These are phyloP conservation scores for Brassica hybrid DNA, from an alignment of 441 rosid genomes.

Conservation along the genomic window DNA sequence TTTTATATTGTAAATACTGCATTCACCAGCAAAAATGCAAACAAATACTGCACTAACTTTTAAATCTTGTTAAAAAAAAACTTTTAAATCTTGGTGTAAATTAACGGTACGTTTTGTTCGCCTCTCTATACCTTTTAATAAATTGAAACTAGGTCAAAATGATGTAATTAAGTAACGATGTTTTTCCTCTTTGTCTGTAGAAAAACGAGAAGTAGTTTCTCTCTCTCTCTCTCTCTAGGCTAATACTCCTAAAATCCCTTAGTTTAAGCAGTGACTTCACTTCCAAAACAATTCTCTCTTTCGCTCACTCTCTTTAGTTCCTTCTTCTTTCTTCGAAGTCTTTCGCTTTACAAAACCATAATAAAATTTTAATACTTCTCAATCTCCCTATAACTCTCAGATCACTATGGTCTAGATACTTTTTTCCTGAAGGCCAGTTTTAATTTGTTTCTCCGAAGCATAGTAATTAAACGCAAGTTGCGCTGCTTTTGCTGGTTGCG, in stretches of 20 bases:
- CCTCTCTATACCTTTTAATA: not conserved
- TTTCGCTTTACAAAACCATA: not conserved
- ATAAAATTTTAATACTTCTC: not conserved
- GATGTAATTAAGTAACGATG: not conserved
- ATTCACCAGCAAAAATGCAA: not conserved
- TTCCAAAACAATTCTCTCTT: not conserved
- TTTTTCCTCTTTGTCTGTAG: not conserved
- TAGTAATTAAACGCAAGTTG: slow-evolving; percentile 29
- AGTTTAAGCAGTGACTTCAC: not conserved
- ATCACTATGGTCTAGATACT: not conserved
- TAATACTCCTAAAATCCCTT: not conserved
- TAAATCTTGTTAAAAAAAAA: too few species aligned
- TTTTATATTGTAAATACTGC: not conserved
- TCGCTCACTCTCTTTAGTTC: not conserved
- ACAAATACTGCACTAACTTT: not conserved
- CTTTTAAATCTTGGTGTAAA: not conserved
- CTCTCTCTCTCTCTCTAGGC: not conserved
- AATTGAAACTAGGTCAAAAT: not conserved
- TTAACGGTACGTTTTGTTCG: not conserved
- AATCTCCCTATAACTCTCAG: not conserved
- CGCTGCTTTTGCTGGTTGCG: slow-evolving; percentile 14
- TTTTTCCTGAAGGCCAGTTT: slow-evolving; percentile 1
- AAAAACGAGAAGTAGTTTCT: not conserved
- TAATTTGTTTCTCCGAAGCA: slow-evolving; percentile 28
- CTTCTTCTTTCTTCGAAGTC: not conserved